Percentiles rank a stretch among this genome's conserved stretches.
Conservation (phyloP, 2,329 filamentous ascomycete genomes). For the Onygenales sp. region DNA sequence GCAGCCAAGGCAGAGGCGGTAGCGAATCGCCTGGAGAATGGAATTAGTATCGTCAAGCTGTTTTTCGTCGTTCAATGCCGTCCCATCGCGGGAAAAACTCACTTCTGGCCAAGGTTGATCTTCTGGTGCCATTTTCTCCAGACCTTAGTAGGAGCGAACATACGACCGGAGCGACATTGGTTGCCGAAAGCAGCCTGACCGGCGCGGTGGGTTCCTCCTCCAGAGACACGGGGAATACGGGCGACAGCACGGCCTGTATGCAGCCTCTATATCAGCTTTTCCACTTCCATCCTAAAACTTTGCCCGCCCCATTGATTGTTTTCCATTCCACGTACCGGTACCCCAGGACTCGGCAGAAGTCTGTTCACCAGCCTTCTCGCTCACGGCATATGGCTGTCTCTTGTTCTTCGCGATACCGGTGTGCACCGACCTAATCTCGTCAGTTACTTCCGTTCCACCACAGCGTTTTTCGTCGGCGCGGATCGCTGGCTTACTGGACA, state of each 20-base stretch:
- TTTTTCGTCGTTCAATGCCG: slow-evolving; percentile 8
- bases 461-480: background rate
- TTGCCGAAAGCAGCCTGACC: slow-evolving; percentile 99
- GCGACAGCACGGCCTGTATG: slow-evolving; percentile 86
- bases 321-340: slow-evolving; percentile 64
- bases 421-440: slow-evolving; percentile 59
- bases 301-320: slow-evolving; percentile 10
- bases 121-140: slow-evolving; percentile 99
- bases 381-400: slow-evolving; percentile 98
- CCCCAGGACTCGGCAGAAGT: slow-evolving; percentile 99
- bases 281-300: slow-evolving; percentile 5
- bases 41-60: slow-evolving; percentile 8
- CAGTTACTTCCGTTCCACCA: slow-evolving; percentile 17
- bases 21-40: slow-evolving; percentile 68
- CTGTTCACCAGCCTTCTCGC: slow-evolving; percentile 99
- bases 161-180: slow-evolving; percentile 99
- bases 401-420: slow-evolving; percentile 99
- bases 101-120: slow-evolving; percentile 99
- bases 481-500: slow-evolving; percentile 63
- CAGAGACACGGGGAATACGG: slow-evolving; percentile 99
- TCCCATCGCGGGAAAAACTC: slow-evolving; percentile 24
- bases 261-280: slow-evolving; percentile 8
- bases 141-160: slow-evolving; percentile 99
- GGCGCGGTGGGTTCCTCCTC: slow-evolving; percentile 99
- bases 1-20: slow-evolving; percentile 95